Percentiles rank a stretch among this genome's conserved stretches.
These are phyloP conservation scores for Mesembryanthemum crystallinum DNA, from an alignment of 148 eudicot genomes.

Conservation along the genomic window DNA sequence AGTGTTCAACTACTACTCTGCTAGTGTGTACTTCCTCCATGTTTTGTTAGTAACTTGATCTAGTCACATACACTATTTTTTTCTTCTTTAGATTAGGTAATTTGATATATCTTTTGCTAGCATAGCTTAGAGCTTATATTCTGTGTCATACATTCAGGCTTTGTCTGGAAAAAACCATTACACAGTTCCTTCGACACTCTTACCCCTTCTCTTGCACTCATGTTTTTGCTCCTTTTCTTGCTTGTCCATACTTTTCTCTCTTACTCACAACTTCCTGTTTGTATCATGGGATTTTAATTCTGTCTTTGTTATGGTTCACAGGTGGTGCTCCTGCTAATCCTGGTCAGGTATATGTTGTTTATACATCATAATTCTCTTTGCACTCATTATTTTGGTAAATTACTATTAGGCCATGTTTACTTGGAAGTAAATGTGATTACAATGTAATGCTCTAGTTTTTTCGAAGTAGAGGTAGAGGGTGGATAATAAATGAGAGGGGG, in stretches of 20 bases:
- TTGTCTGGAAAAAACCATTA: background rate
- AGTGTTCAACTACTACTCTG: background rate
- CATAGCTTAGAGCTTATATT: background rate
- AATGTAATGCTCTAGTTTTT: no score
- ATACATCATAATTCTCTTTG: background rate
- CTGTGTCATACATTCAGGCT: background rate
- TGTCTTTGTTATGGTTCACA: conserved; percentile 17
- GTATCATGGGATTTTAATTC: background rate
- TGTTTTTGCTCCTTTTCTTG: no score
- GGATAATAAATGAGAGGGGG: background rate
- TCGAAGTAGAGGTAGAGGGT: no score
- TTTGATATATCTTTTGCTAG: background rate
- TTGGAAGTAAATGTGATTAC: no score
- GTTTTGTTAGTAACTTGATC: background rate
- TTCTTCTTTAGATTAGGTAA: no score
- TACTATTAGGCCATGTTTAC: background rate
- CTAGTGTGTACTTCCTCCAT: background rate
- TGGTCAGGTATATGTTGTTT: conserved; percentile 40
- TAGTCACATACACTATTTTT: no score
- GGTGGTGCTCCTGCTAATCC: conserved; percentile 37
- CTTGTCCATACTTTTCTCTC: background rate
- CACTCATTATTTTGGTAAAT: background rate
- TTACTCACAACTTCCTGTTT: background rate
- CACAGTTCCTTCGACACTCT: background rate
- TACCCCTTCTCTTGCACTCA: background rate